Conservation (phyloP, 148 eudicot genomes). For the Persicaria maculosa region DNA sequence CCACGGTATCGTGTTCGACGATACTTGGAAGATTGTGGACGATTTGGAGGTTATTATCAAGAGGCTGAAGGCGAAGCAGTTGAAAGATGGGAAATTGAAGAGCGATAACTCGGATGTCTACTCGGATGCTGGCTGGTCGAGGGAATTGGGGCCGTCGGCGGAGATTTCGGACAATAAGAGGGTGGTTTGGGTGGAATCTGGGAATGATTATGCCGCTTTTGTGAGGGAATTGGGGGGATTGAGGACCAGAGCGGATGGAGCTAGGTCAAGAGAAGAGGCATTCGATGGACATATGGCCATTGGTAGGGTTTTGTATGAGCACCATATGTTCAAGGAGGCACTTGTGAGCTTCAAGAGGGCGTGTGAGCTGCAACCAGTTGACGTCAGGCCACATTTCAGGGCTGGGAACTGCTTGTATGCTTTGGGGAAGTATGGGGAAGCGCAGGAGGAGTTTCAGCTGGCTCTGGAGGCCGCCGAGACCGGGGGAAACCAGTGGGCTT, state of each 20-base stretch:
- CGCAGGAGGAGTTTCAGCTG: constrained; percentile 67
- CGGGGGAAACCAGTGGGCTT: constrained; percentile 88
- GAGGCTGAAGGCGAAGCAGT: constrained; percentile 59
- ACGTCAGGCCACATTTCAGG: constrained; percentile 92
- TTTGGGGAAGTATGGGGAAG: constrained; percentile 43
- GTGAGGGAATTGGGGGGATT: constrained; percentile 81
- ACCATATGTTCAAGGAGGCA: constrained; percentile 60
- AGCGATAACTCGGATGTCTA: constrained; percentile 54
- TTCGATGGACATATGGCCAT: constrained; percentile 99
- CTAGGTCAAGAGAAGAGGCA: constrained; percentile 82
- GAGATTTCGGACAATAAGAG: constrained; percentile 56
- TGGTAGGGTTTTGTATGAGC: constrained; percentile 78
- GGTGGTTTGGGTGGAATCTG: constrained; percentile 72
- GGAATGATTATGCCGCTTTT: constrained; percentile 58
- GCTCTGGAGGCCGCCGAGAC: constrained; percentile 88
- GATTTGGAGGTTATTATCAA: constrained; percentile 80
- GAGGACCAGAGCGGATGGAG: constrained; percentile 69
- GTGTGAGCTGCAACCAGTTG: constrained; percentile 81
- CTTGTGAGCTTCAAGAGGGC: constrained; percentile 83
- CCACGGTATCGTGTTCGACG: constrained; percentile 83
- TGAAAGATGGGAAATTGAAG: constrained; percentile 58
- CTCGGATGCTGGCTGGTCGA: constrained; percentile 92
- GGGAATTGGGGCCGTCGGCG: constrained; percentile 64
- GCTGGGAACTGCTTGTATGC: constrained; percentile 87
- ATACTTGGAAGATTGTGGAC: constrained; percentile 86